Evolutionary conservation across 2,329 filamentous ascomycete species (phyloP), one percentile per base, ranked within the genome.

Genomic region (Paraphaeosphaeria sporulosa): DNA sequence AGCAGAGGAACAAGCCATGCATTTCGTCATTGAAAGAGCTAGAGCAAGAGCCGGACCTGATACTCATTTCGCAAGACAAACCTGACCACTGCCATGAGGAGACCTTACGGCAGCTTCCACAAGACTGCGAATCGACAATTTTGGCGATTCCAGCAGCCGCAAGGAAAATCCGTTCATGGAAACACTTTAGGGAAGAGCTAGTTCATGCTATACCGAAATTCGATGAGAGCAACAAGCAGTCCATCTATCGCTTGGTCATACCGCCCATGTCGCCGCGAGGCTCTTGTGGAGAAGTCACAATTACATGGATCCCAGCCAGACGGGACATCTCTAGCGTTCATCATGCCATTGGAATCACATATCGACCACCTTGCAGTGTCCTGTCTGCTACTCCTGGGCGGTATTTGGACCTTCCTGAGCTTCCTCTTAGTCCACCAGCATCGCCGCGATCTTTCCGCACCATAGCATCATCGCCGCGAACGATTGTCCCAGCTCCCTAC

Each of bases 271-370:
- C 82, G 2, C 76, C 82, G 0, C 81, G 82, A 25, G 87, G 86
- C 5, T 77, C 81, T 15, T 79, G 83, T 9, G 90, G 90, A 19
- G 89, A 92, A 77, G 83, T 92, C n/a, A 91, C 89, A 0, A 81
- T 93, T n/a, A 82, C 89, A 1, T 88, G 87, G 72, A 84, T 92
- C 32, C 80, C 85, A 0, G 86, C 88, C 55, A 87, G 85, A 69
- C 76, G 81, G 50, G 88, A 91, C 67, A 68, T 88, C 4, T 86
- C 85, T 8, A 84, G 85, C 3, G 70, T 90, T 0, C 89, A 91
- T 70, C 86, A 86, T 59, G 89, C 89, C 12, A 84, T 92, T 64
- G 89, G 87, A 15, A 90, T 93, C 66, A 93, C 90, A 1, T 93
- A 92, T 71, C 84, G 85, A 19, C 84, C 89, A 21, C 87, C 89